These are phyloP conservation scores for Citrus unshiu DNA, from an alignment of 345 rosid genomes.

Conservation along the genomic window DNA sequence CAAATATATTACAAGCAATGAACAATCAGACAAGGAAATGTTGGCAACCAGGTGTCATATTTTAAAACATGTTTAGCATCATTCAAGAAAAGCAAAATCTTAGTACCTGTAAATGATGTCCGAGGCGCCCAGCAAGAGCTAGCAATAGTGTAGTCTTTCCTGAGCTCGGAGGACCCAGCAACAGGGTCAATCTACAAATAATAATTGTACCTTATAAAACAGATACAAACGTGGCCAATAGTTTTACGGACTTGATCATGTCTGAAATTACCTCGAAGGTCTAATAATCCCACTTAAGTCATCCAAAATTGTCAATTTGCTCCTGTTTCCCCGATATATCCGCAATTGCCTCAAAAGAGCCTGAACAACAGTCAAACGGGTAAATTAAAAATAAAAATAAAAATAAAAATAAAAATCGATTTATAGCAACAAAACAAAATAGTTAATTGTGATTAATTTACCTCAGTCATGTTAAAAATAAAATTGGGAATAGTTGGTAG, in stretches of 20 bases:
- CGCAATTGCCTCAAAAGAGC: constrained; percentile 61
- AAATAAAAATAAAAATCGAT: background rate
- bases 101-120: constrained; percentile 62
- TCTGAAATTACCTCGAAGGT: constrained; percentile 73
- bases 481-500: constrained; percentile 95
- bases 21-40: background rate
- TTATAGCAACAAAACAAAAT: background rate
- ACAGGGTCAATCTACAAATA: constrained; percentile 67
- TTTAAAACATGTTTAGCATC: background rate
- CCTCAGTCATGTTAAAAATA: constrained; percentile 87
- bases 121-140: constrained; percentile 94
- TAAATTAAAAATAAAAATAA: background rate
- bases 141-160: constrained; percentile 91
- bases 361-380: constrained; percentile 28
- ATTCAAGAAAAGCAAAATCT: background rate
- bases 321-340: constrained; percentile 53
- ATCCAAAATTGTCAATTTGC: constrained; percentile 84
- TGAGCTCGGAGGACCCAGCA: constrained; percentile 97
- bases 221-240: background rate
- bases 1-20: constrained; percentile 8
- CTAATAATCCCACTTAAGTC: constrained; percentile 70
- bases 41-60: background rate
- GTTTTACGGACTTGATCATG: background rate
- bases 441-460: constrained; percentile 15
- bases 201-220: constrained; percentile 1